A percentile compares a stretch with the other conserved stretches of the same genome.
These are phyloP conservation scores for Puccinia triticina DNA, from an alignment of 1,284 basidiomycete genomes.

Conservation along the genomic window DNA sequence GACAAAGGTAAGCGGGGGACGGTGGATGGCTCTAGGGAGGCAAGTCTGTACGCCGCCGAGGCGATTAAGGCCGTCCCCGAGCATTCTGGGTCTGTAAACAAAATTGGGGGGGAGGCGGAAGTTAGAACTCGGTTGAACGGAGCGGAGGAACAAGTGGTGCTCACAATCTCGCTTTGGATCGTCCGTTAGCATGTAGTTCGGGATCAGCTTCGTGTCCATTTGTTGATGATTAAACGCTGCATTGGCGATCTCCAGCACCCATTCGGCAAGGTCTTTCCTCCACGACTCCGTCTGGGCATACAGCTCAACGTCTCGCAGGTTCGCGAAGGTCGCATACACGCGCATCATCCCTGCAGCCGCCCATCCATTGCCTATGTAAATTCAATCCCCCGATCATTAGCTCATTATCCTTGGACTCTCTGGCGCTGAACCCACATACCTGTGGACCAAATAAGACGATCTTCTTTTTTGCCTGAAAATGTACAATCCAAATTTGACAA, in stretches of 20 bases:
- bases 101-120: too few relatives aligned
- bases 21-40: constrained; percentile 65
- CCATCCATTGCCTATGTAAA: constrained; percentile 76
- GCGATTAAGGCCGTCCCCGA: constrained; percentile 71
- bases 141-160: too few relatives aligned
- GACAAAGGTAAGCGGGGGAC: constrained; percentile 68
- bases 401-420: too few relatives aligned
- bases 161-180: not conserved
- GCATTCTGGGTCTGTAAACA: constrained; percentile 22
- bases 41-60: constrained; percentile 73
- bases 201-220: constrained; percentile 12
- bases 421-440: too few relatives aligned
- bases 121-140: too few relatives aligned
- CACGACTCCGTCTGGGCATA: constrained; percentile 1
- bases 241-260: constrained; percentile 25
- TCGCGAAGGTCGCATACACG: constrained; percentile 73
- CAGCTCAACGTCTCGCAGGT: constrained; percentile 55
- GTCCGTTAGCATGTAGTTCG: constrained; percentile 44
- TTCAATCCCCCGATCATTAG: too few relatives aligned
- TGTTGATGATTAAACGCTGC: constrained; percentile 10
- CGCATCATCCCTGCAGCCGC: constrained; percentile 80
- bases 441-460: constrained; percentile 67
- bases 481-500: not conserved
- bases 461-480: constrained; percentile 63
- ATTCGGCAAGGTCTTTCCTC: constrained; percentile 1